These are phyloP conservation scores for Lepraria neglecta DNA, from an alignment of 495 filamentous ascomycete genomes.

Conservation along the genomic window DNA sequence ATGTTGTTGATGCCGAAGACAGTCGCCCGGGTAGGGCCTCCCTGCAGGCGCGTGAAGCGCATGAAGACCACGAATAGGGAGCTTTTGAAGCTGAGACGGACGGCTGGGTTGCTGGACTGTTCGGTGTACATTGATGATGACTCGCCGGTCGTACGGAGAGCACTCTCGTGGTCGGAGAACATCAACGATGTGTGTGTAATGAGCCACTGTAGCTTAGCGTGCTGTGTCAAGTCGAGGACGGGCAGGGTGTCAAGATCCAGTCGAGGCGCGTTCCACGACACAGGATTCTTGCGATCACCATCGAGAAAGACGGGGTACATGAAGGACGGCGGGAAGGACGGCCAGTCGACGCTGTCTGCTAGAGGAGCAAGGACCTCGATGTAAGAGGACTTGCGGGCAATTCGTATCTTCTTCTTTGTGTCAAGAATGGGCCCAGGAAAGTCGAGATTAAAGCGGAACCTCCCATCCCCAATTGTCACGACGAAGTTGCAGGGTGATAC, in stretches of 20 bases:
- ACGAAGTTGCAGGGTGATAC: too few relatives aligned
- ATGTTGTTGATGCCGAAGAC: constrained; percentile 31
- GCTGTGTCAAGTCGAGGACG: constrained; percentile 32
- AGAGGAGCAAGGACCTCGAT: constrained; percentile 41
- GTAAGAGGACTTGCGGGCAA: constrained; percentile 42
- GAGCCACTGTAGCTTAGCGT: constrained; percentile 34
- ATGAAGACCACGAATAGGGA: constrained; percentile 43
- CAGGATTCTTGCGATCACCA: constrained; percentile 17
- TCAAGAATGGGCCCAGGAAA: constrained; percentile 40
- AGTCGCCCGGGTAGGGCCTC: constrained; percentile 32
- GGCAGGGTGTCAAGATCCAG: constrained; percentile 41
- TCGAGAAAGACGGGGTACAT: constrained; percentile 34
- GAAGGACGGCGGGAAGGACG: constrained; percentile 29
- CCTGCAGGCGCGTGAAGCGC: constrained; percentile 37
- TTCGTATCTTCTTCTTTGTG: constrained; percentile 33
- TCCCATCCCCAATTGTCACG: too few relatives aligned
- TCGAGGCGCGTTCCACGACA: constrained; percentile 36
- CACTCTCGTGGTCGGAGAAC: constrained; percentile 38
- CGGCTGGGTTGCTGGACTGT: constrained; percentile 19
- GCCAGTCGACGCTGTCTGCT: constrained; percentile 20
- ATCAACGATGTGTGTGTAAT: constrained; percentile 30
- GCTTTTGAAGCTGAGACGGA: constrained; percentile 43
- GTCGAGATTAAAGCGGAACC: constrained; percentile 29
- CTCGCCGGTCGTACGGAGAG: constrained; percentile 31
- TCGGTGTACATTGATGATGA: neutral